Evolutionary conservation across 1,284 basidiomycete species (phyloP), one percentile per base, ranked within the genome.

Genomic region (Ceratobasidium sp.): DNA sequence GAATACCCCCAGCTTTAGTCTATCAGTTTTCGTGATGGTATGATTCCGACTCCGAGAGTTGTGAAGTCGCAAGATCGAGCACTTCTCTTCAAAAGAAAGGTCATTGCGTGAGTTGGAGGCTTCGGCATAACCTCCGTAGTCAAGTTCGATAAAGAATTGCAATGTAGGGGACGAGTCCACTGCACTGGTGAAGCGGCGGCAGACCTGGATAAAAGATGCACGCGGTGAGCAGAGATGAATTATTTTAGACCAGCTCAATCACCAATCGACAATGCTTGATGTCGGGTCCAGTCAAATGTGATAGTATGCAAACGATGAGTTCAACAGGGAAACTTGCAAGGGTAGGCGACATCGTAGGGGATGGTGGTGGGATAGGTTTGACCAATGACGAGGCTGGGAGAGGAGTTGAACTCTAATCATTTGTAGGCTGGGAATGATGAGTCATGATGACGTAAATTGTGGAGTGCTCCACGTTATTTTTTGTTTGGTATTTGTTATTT

Each of bases 131-230:
- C 63, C 63, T 16, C 48, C 63, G 14, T 34, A 22, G 22, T 65
- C 63, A 22, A 65, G 63, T 51, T 51, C 63, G 22, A 65, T 22
- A 53, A 51, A 22, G 48, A 65, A 53, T 53, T 49, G 39, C 24
- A 63, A 27, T n/a, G 19, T 46, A 7, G 24, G 61, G 11, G 61
- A 63, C n/a, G 27, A 48, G 19, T 31, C 22, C 27, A 63, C 43
- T 1, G 27, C 41, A 14, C 48, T 41, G 14, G 27, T 8, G 31
- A 63, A 31, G 16, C 41, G 61, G n/a, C 43, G 61, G 29, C 61
- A 63, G 13, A 48, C 43, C 61, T 63, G 56, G n/a, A n/a, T 48
- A 7, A 19, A 48, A 48, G 6, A 48, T 41, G 13, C 39, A 48
- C 19, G 46, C 46, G 46, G 13, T 48, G 19, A 19, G 46, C 46